Evolutionary conservation across 2,329 filamentous ascomycete genomes (phyloP).

Genomic region (Cercospora sp.): DNA sequence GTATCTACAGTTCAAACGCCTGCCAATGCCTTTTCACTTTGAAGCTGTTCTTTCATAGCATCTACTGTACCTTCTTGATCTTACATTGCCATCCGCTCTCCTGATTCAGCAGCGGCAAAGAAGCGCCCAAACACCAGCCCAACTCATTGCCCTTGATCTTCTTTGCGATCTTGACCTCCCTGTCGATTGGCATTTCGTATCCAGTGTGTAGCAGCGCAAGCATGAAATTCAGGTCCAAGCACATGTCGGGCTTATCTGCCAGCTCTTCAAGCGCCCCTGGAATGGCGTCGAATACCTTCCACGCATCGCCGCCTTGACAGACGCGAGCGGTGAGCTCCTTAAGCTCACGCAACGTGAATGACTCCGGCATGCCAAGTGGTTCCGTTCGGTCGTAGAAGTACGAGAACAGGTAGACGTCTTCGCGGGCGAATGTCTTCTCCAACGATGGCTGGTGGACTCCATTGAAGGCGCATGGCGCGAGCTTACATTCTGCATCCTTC

Average conservation of each 20-base stretch:
- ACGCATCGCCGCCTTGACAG: constrained; percentile 79
- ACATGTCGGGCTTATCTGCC: constrained; percentile 80
- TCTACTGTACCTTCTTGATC: constrained; percentile 25
- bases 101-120: constrained; percentile 44
- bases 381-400: constrained; percentile 97
- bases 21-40: constrained; percentile 11
- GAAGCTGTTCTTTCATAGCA: neutral
- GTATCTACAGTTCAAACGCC: constrained; percentile 14
- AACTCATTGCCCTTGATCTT: constrained; percentile 97
- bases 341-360: constrained; percentile 88
- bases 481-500: constrained; percentile 78
- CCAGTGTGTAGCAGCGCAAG: constrained; percentile 87
- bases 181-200: constrained; percentile 95
- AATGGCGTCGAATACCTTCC: constrained; percentile 78
- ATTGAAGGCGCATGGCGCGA: constrained; percentile 97
- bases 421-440: constrained; percentile 84
- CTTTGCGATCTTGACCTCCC: constrained; percentile 97
- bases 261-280: constrained; percentile 80
- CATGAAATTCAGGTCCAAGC: constrained; percentile 96
- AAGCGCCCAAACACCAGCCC: constrained; percentile 96
- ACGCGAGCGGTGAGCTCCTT: constrained; percentile 82
- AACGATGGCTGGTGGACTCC: constrained; percentile 92
- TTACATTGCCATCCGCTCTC: constrained; percentile 36
- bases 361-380: constrained; percentile 96
- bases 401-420: constrained; percentile 94